Conservation (phyloP, 306 rosid genomes). For the Amphicarpaea edgeworthii region DNA sequence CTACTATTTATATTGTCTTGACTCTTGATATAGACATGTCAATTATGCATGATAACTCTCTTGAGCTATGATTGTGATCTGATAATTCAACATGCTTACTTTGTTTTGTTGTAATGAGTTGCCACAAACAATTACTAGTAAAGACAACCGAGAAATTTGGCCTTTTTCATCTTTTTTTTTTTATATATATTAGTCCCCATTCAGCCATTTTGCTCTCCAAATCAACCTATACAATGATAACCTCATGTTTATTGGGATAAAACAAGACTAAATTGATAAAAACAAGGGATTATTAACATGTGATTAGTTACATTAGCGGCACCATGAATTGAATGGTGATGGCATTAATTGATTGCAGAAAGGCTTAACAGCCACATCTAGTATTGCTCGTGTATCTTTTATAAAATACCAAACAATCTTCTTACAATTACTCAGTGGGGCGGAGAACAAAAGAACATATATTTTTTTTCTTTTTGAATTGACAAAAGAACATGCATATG, state of each 20-base stretch:
- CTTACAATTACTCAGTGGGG: background rate
- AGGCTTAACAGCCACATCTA: background rate
- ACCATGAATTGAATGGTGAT: background rate
- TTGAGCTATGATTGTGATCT: background rate
- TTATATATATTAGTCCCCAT: background rate
- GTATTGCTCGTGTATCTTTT: background rate
- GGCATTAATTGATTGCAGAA: background rate
- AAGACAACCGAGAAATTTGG: background rate
- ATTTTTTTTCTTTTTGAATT: too few relatives aligned
- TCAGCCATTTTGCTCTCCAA: background rate
- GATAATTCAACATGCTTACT: background rate
- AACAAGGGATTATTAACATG: background rate
- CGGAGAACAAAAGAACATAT: background rate
- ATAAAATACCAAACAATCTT: background rate
- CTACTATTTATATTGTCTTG: background rate
- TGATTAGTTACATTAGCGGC: background rate
- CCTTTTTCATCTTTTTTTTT: background rate
- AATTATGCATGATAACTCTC: background rate
- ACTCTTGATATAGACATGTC: background rate
- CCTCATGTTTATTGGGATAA: background rate
- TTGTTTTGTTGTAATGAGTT: constrained; percentile 3
- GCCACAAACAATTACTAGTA: background rate
- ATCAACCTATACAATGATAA: background rate
- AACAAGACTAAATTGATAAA: background rate
- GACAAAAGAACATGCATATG: background rate